phyloP scores from a whole-genome alignment of 108 stramenopile species.

The Mediolabrus comicus region DNA sequence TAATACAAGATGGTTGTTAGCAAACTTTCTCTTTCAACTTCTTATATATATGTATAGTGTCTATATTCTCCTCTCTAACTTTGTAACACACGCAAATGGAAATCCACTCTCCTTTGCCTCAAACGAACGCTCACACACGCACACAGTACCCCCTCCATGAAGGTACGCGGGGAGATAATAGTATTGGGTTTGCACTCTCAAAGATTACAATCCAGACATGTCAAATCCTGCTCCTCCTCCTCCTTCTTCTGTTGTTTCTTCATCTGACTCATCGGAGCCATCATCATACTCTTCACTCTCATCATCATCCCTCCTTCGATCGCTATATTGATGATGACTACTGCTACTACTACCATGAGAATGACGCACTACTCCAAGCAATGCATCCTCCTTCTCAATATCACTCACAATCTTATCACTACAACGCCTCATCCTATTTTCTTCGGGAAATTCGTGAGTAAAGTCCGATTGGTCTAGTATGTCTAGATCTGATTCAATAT shows the following conservation, averaged over 20 bases:
- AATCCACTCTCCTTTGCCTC: too few relatives aligned
- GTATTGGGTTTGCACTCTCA: too few relatives aligned
- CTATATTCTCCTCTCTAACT: too few relatives aligned
- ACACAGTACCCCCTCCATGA: too few relatives aligned
- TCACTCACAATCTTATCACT: neutral
- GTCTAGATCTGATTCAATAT: slow-evolving; percentile 49
- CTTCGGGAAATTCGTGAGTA: slow-evolving; percentile 16
- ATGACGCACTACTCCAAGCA: slow-evolving; percentile 1
- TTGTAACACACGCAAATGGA: too few relatives aligned
- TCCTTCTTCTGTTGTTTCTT: neutral
- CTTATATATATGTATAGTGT: too few relatives aligned
- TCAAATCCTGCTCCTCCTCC: slow-evolving; percentile 14
- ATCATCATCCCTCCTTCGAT: neutral
- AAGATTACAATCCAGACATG: slow-evolving; percentile 48
- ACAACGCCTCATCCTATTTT: neutral
- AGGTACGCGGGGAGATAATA: too few relatives aligned
- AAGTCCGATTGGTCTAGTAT: slow-evolving; percentile 30
- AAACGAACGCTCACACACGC: too few relatives aligned
- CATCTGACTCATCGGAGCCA: slow-evolving; percentile 36
- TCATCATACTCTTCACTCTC: slow-evolving; percentile 12
- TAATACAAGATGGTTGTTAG: too few relatives aligned
- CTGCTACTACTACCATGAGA: neutral
- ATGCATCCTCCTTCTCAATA: slow-evolving; percentile 3
- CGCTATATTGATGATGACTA: neutral
- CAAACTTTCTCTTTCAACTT: too few relatives aligned